phyloP scores from a whole-genome alignment of 495 filamentous ascomycete genomes.

The Hypoxylon rickii region DNA sequence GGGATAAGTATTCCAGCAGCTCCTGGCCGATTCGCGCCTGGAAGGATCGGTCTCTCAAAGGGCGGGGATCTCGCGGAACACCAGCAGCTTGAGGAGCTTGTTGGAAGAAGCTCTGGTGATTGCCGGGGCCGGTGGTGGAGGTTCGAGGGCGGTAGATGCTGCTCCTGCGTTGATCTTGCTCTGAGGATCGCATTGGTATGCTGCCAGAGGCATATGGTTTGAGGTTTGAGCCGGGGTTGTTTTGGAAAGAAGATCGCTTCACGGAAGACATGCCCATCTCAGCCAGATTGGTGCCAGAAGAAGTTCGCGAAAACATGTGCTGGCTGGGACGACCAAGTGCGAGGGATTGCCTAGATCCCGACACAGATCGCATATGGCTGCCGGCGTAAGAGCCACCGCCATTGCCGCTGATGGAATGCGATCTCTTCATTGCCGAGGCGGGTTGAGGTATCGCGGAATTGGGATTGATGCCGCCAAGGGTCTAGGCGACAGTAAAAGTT shows the following conservation, averaged over 20 bases:
- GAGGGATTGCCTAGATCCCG: slow-evolving; percentile 84
- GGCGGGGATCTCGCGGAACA: slow-evolving; percentile 84
- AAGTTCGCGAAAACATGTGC: slow-evolving; percentile 81
- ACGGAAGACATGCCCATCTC: slow-evolving; percentile 82
- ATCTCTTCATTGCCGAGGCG: slow-evolving; percentile 93
- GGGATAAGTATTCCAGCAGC: slow-evolving; percentile 85
- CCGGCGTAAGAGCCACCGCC: slow-evolving; percentile 64
- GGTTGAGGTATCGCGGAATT: slow-evolving; percentile 86
- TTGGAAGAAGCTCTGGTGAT: slow-evolving; percentile 89
- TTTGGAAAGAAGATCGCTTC: slow-evolving; percentile 80
- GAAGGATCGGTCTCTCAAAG: slow-evolving; percentile 78
- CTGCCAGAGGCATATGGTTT: slow-evolving; percentile 53
- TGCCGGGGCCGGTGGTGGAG: slow-evolving; percentile 56
- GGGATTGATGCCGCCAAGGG: slow-evolving; percentile 74
- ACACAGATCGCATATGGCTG: slow-evolving; percentile 75
- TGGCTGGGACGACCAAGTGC: slow-evolving; percentile 79
- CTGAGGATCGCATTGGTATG: slow-evolving; percentile 48
- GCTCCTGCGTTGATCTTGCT: slow-evolving; percentile 75
- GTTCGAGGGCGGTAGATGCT: slow-evolving; percentile 78
- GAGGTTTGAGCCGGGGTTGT: slow-evolving; percentile 65
- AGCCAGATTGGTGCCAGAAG: slow-evolving; percentile 73
- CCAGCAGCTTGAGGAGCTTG: slow-evolving; percentile 77
- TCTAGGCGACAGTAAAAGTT: slow-evolving; percentile 54
- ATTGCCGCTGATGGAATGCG: slow-evolving; percentile 76
- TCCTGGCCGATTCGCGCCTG: slow-evolving; percentile 84